Base-by-base conservation (phyloP, 192 early-diverging fungal genomes). In the Coemansia sp. region DNA sequence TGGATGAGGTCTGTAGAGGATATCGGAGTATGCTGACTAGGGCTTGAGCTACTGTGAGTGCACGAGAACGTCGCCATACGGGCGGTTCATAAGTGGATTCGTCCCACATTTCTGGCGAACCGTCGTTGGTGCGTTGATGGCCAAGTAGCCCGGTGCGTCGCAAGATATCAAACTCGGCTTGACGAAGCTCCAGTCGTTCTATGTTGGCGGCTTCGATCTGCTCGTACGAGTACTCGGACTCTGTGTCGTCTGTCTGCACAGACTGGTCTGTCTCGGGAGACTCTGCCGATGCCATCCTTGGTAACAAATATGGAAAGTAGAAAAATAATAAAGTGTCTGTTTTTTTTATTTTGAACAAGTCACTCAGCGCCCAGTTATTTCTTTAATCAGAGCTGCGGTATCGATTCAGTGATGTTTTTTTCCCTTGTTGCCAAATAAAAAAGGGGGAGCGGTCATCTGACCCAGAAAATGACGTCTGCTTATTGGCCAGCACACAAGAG, bases 1-100 rank as follows among this genome's bases (percentile, higher is more conserved):
- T 73, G 1, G 70, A 60, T 5, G 61, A 63, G 4, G 64, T 73
- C 16, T 73, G 60, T 18, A 73, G 16, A 1, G 76, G 76, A 55
- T 73, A 79, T 30, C 64, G 48, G 8, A 63, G 48, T 10, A 70
- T 31, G 7, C 50, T 48, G 5, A 66, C 56, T 12, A 63, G 20
- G 16, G 29, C 32, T 10, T 59, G 69, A 0, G 66, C 34, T n/a
- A 63, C 54, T 1, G 30, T 6, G 0, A 69, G 36, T 17, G 76
- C 76, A 17, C 32, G 40, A 5, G 66, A 59, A 7, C 67, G 42
- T 10, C 57, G 52, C 76, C 70, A 77, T 11, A 29, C 12, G 49
- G 49, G 49, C n/a, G 16, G 5, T 17, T 38, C 12, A 16, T 50
- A 14, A 16, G 48, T 5, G 48, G 48, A 5, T 14, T 50, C 16